phyloP scores from a whole-genome alignment of 2,329 filamentous ascomycete species.

The Tolypocladium sp. region DNA sequence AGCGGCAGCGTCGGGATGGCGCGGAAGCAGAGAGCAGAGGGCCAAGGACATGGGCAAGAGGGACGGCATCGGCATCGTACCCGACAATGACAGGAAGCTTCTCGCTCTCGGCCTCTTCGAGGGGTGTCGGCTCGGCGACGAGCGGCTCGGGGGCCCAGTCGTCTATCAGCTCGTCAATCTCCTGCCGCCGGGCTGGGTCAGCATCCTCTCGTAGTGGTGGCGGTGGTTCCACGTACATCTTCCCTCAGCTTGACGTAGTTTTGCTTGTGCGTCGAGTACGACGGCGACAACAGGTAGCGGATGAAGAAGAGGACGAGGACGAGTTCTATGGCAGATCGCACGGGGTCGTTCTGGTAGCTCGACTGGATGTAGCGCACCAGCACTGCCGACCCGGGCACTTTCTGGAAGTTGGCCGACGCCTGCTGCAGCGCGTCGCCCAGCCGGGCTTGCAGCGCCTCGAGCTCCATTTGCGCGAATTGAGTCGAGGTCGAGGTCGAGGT shows the following conservation, averaged over 20 bases:
- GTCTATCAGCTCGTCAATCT: constrained; percentile 93
- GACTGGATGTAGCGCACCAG: constrained; percentile 92
- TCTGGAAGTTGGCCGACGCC: constrained; percentile 64
- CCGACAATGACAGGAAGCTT: constrained; percentile 82
- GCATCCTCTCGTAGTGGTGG: not conserved
- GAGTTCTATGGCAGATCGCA: constrained; percentile 87
- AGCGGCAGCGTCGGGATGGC: not conserved
- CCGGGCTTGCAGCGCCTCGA: constrained; percentile 47
- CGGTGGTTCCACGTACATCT: constrained; percentile 37
- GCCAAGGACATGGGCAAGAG: not conserved
- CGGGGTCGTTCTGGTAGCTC: constrained; percentile 94
- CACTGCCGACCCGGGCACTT: constrained; percentile 87
- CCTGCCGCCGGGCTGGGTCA: constrained; percentile 28
- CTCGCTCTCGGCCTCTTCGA: constrained; percentile 77
- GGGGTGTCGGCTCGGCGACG: constrained; percentile 60
- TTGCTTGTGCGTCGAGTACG: constrained; percentile 84
- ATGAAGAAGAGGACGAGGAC: constrained; percentile 93
- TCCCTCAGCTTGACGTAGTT: constrained; percentile 85
- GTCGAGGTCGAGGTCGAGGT: not conserved
- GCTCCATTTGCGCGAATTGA: constrained; percentile 40
- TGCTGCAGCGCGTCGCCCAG: constrained; percentile 43
- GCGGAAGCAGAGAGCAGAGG: too few relatives aligned
- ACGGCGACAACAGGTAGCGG: constrained; percentile 81
- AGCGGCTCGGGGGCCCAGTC: constrained; percentile 95
- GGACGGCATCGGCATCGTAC: constrained; percentile 34